Conservation (phyloP, 2,329 filamentous ascomycete genomes). For the Cercospora sesami region DNA sequence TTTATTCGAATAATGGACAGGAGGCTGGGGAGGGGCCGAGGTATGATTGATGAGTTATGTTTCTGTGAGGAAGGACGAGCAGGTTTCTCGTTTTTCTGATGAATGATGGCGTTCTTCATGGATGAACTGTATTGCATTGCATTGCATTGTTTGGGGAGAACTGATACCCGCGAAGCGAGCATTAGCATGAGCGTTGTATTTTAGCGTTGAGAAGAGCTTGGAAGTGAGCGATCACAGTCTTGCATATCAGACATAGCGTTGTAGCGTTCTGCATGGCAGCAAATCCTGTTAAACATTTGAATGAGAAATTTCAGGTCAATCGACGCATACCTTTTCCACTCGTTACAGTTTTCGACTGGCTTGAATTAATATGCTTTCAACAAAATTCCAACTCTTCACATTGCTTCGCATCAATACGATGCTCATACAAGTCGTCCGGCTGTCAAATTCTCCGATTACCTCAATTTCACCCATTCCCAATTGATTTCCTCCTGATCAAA, state of each 20-base stretch:
- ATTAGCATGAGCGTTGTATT: not conserved
- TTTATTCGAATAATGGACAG: constrained; percentile 46
- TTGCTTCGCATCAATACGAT: not conserved
- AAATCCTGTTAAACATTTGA: not conserved
- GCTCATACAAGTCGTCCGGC: not conserved
- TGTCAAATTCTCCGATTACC: not conserved
- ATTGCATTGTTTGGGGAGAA: not conserved
- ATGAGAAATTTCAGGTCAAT: not conserved
- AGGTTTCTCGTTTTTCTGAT: not conserved
- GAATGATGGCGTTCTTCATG: not conserved
- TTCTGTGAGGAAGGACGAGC: not conserved
- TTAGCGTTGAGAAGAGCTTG: not conserved
- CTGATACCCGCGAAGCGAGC: not conserved
- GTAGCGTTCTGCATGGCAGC: not conserved
- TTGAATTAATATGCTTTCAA: too few species aligned
- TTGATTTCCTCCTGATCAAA: not conserved
- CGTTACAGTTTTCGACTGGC: too few species aligned
- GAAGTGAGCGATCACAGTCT: not conserved
- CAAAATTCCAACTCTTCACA: not conserved
- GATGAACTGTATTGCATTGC: not conserved
- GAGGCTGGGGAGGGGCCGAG: constrained; percentile 13
- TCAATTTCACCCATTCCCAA: not conserved
- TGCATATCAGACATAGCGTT: not conserved
- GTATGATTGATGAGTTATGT: constrained; percentile 3
- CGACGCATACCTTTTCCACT: not conserved